These are phyloP conservation scores for Zoysia japonica DNA, from an alignment of 176 grass and related monocot genomes.

Conservation along the genomic window DNA sequence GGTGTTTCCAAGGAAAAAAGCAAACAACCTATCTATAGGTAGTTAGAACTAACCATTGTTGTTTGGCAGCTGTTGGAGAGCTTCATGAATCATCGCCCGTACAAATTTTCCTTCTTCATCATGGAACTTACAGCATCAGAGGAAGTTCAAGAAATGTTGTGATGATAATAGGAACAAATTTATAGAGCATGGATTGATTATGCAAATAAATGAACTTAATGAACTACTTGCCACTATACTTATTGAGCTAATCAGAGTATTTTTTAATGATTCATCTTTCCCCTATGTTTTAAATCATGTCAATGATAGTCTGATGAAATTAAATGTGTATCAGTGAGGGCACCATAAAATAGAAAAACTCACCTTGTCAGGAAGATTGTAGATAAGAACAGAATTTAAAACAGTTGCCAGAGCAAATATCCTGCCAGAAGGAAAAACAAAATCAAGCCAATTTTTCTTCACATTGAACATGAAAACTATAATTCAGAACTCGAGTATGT, in stretches of 20 bases:
- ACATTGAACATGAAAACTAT: conserved; percentile 4
- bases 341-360: conserved; percentile 15
- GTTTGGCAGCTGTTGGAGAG: conserved; percentile 80
- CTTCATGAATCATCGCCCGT: conserved; percentile 93
- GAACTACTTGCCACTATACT: neutral
- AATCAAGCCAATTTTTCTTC: neutral
- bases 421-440: conserved; percentile 35
- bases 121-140: conserved; percentile 30
- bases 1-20: neutral
- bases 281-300: too few species aligned
- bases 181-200: too few species aligned
- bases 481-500: neutral
- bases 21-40: neutral
- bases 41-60: conserved; percentile 59
- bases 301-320: neutral
- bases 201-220: too few species aligned
- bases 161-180: too few species aligned
- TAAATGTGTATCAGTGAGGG: neutral
- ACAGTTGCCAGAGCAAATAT: conserved; percentile 95
- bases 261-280: too few species aligned
- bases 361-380: conserved; percentile 95
- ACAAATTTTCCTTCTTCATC: conserved; percentile 93
- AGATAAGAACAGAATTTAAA: conserved; percentile 90
- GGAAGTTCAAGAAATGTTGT: neutral
- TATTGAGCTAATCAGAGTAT: neutral